Percentiles rank a stretch among this genome's conserved stretches.
These are phyloP conservation scores for Kodamaea sp. DNA, from an alignment of 1,139 yeast species.

Conservation along the genomic window DNA sequence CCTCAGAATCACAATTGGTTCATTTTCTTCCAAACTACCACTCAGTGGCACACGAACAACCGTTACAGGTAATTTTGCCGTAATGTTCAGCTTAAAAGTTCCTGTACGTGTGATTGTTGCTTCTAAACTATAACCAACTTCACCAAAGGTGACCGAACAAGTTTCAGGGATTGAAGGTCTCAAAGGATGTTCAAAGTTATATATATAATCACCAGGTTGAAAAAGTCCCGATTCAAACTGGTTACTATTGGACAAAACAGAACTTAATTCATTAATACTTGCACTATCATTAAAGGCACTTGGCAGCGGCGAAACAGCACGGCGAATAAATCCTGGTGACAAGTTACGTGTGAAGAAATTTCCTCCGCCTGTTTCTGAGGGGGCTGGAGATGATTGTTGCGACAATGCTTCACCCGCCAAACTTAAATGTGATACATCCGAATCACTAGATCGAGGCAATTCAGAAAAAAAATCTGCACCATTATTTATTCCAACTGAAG, in stretches of 20 bases:
- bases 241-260: slow-evolving; percentile 21
- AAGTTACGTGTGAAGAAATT: slow-evolving; percentile 28
- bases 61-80: slow-evolving; percentile 59
- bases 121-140: slow-evolving; percentile 64
- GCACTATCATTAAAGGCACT: slow-evolving; percentile 8
- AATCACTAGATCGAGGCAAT: slow-evolving; percentile 17
- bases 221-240: slow-evolving; percentile 31
- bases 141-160: slow-evolving; percentile 74
- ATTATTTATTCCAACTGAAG: slow-evolving; percentile 37
- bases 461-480: slow-evolving; percentile 54
- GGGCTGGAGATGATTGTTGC: slow-evolving; percentile 21
- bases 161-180: slow-evolving; percentile 83
- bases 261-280: slow-evolving; percentile 18
- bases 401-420: slow-evolving; percentile 22
- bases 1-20: slow-evolving; percentile 84
- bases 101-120: slow-evolving; percentile 74
- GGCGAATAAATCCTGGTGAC: slow-evolving; percentile 34
- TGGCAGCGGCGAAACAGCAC: slow-evolving; percentile 39
- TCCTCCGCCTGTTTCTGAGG: slow-evolving; percentile 9
- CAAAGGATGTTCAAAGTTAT: slow-evolving; percentile 86
- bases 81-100: slow-evolving; percentile 74
- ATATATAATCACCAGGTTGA: slow-evolving; percentile 83
- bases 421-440: slow-evolving; percentile 33
- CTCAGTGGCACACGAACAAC: slow-evolving; percentile 77
- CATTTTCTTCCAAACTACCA: slow-evolving; percentile 78